A percentile compares a stretch with the other conserved stretches of the same genome.
Evolutionary conservation across 2,329 filamentous ascomycete genomes (phyloP).

Genomic region (Tolypocladium guangdongense): DNA sequence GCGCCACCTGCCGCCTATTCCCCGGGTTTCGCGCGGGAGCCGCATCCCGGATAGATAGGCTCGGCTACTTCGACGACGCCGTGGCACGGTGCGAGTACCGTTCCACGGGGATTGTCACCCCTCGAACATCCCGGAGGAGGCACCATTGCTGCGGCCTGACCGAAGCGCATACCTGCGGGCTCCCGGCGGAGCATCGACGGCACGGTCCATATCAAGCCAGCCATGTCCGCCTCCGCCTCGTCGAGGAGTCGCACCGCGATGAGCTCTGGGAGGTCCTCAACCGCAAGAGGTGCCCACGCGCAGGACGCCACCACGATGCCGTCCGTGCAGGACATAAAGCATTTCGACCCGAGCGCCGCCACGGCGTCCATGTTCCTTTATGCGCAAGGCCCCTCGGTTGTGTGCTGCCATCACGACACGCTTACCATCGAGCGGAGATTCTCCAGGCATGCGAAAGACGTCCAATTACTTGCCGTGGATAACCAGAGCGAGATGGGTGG

Average conservation of each 20-base stretch:
- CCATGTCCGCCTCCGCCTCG: slow-evolving; percentile 40
- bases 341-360: slow-evolving; percentile 80
- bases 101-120: slow-evolving; percentile 20
- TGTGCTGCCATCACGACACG: slow-evolving; percentile 88
- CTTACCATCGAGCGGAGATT: slow-evolving; percentile 82
- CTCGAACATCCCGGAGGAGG: slow-evolving; percentile 6
- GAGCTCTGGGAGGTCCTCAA: slow-evolving; percentile 45
- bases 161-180: slow-evolving; percentile 11
- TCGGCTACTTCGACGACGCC: slow-evolving; percentile 17
- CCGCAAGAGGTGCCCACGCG: slow-evolving; percentile 27
- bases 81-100: slow-evolving; percentile 29
- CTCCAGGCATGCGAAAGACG: slow-evolving; percentile 69
- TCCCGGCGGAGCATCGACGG: slow-evolving; percentile 3
- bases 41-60: slow-evolving; percentile 15
- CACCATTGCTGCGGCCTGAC: slow-evolving; percentile 9
- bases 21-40: slow-evolving; percentile 14
- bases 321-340: slow-evolving; percentile 35
- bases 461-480: slow-evolving; percentile 77
- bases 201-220: slow-evolving; percentile 24
- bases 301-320: slow-evolving; percentile 43
- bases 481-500: slow-evolving; percentile 80
- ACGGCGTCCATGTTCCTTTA: slow-evolving; percentile 88
- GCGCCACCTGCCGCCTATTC: slow-evolving; percentile 21
- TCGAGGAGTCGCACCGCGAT: slow-evolving; percentile 49
- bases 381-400: slow-evolving; percentile 67